Evolutionary conservation across 73 alveolate genomes (phyloP).

Genomic region (Durusdinium trenchii): DNA sequence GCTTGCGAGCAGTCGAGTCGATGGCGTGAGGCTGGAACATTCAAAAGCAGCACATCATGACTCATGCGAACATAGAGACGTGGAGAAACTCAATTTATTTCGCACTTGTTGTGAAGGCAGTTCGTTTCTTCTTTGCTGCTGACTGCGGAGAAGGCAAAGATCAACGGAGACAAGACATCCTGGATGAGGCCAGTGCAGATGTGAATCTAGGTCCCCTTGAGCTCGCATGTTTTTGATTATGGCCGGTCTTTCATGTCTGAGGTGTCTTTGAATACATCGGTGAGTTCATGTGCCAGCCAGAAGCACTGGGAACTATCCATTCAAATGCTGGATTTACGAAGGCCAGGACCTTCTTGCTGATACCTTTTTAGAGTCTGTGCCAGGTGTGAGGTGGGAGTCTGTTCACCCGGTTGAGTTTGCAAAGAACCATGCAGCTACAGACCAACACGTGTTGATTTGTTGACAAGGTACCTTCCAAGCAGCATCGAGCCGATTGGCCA

Average conservation of each 20-base stretch:
- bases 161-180: slow-evolving; percentile 15
- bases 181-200: neutral
- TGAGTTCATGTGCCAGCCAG: slow-evolving; percentile 51
- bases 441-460: neutral
- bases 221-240: neutral
- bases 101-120: neutral
- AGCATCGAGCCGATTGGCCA: neutral
- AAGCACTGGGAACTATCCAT: slow-evolving; percentile 60
- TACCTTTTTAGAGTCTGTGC: no score
- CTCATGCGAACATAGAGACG: neutral
- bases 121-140: neutral
- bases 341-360: neutral
- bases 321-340: slow-evolving; percentile 25
- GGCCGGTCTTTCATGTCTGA: neutral
- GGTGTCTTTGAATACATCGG: slow-evolving; percentile 49
- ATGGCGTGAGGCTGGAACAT: slow-evolving; percentile 24
- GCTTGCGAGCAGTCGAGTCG: slow-evolving; percentile 70
- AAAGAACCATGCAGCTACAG: no score
- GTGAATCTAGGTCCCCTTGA: neutral
- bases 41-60: neutral
- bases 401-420: no score
- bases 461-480: neutral
- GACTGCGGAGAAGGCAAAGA: neutral
- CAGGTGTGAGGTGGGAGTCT: no score
- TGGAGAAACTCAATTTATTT: neutral